A percentile compares a stretch with the other conserved stretches of the same genome.
Conservation (phyloP, 2,329 filamentous ascomycete species). For the Aureobasidium vineae region DNA sequence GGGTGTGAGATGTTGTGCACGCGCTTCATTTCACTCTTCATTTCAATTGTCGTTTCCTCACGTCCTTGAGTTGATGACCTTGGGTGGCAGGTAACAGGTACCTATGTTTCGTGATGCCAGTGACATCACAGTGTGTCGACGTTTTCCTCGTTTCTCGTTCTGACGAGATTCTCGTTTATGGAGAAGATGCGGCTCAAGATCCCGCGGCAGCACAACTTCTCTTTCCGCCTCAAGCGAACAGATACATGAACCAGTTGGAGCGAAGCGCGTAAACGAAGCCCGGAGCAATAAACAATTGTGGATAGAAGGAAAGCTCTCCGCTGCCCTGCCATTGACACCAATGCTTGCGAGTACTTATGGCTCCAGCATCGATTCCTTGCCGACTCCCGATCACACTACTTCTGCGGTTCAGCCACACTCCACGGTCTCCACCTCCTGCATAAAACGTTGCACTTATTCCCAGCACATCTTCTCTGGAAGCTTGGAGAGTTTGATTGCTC, state of each 20-base stretch:
- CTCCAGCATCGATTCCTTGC: background rate
- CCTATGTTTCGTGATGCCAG: background rate
- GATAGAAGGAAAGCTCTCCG: background rate
- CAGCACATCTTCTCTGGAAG: background rate
- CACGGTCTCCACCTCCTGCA: conserved; percentile 1
- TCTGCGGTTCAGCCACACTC: background rate
- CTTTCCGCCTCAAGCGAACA: background rate
- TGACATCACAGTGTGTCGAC: conserved; percentile 13
- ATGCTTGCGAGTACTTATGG: background rate
- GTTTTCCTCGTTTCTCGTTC: conserved; percentile 14
- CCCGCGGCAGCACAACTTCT: background rate
- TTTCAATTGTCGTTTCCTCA: conserved; percentile 13
- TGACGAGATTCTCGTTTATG: conserved; percentile 1
- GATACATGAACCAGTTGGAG: background rate
- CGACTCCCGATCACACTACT: background rate
- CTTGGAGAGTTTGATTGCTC: conserved; percentile 6
- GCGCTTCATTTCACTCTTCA: conserved; percentile 11
- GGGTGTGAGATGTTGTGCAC: background rate
- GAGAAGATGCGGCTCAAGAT: conserved; percentile 9
- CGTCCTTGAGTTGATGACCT: background rate
- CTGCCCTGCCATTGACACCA: background rate
- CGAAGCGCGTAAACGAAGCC: background rate
- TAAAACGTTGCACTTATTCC: background rate
- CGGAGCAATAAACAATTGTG: background rate
- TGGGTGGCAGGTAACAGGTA: background rate